Evolutionary conservation across 2,329 filamentous ascomycete genomes (phyloP).

Genomic region (Xylariaceae sp.): DNA sequence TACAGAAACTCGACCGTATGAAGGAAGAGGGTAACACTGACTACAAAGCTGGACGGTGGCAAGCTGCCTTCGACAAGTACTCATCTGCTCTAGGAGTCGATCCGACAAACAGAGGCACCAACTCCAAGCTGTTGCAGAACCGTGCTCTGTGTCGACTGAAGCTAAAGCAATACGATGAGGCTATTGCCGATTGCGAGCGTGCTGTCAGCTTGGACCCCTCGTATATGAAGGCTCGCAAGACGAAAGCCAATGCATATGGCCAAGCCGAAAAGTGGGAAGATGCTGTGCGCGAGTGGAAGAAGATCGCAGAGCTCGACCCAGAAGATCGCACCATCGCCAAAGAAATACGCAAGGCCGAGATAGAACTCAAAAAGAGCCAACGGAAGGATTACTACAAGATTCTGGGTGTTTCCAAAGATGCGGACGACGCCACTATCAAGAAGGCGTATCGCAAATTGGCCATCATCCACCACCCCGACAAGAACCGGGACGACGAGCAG

Average conservation of each 20-base stretch:
- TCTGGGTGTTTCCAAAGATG: constrained; percentile 81
- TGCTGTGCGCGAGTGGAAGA: constrained; percentile 84
- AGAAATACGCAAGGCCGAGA: constrained; percentile 85
- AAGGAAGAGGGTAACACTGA: constrained; percentile 90
- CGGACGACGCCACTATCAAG: constrained; percentile 83
- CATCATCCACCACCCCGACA: constrained; percentile 93
- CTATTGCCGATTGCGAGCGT: constrained; percentile 81
- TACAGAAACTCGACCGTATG: constrained; percentile 88
- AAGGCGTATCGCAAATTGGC: constrained; percentile 95
- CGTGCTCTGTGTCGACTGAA: constrained; percentile 80
- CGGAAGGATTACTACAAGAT: constrained; percentile 99
- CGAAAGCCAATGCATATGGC: constrained; percentile 85
- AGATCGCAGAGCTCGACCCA: constrained; percentile 77
- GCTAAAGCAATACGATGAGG: constrained; percentile 78
- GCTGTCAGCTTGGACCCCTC: constrained; percentile 78
- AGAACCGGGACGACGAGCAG: constrained; percentile 82
- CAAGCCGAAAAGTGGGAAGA: constrained; percentile 89
- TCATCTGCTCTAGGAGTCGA: constrained; percentile 80
- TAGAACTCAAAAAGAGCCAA: constrained; percentile 96
- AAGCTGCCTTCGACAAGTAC: constrained; percentile 81
- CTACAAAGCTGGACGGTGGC: constrained; percentile 82
- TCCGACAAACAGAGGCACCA: constrained; percentile 83
- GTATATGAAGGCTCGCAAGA: constrained; percentile 90
- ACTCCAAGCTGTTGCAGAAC: constrained; percentile 93
- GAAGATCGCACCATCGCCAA: constrained; percentile 75